Evolutionary conservation across 495 filamentous ascomycete genomes (phyloP).

Genomic region (Pseudomonodictys pantanalensis): DNA sequence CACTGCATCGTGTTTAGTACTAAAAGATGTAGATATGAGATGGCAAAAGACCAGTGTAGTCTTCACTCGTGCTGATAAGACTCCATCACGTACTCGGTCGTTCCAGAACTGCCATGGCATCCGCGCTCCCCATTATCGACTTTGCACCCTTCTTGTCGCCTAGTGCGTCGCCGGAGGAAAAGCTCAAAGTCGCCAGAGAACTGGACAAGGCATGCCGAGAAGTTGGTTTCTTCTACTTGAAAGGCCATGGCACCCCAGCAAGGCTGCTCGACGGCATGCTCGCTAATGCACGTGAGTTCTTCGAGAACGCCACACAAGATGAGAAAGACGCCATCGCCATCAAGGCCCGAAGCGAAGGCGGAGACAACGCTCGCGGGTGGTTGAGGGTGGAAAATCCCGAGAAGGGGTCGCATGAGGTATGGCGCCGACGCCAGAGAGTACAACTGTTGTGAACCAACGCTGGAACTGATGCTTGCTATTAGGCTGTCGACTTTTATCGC

Average conservation of each 20-base stretch:
- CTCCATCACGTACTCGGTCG: too few relatives aligned
- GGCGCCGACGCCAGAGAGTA: not conserved
- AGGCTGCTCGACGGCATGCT: conserved; percentile 5
- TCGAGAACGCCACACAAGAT: not conserved
- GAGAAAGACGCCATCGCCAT: conserved; percentile 5
- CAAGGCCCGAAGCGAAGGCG: not conserved
- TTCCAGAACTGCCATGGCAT: not conserved
- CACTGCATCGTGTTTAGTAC: too few relatives aligned
- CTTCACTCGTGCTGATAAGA: too few relatives aligned
- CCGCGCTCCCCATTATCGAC: conserved; percentile 1
- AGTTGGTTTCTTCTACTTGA: conserved; percentile 6
- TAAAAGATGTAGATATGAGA: too few relatives aligned
- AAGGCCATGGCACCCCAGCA: not conserved
- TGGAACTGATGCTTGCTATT: not conserved
- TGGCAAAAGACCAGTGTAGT: too few relatives aligned
- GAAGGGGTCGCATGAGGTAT: conserved; percentile 9
- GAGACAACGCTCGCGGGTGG: conserved; percentile 8
- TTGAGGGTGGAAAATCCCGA: conserved; percentile 2
- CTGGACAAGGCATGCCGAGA: conserved; percentile 1
- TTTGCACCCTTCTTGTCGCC: conserved; percentile 7
- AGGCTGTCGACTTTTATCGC: conserved; percentile 11
- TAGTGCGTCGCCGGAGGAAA: not conserved
- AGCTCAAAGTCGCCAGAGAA: not conserved
- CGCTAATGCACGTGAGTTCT: conserved; percentile 5
- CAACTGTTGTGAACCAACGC: not conserved